These are phyloP conservation scores for Sclerotinia sclerotiorum DNA, from an alignment of 2,329 filamentous ascomycete genomes.

Conservation along the genomic window DNA sequence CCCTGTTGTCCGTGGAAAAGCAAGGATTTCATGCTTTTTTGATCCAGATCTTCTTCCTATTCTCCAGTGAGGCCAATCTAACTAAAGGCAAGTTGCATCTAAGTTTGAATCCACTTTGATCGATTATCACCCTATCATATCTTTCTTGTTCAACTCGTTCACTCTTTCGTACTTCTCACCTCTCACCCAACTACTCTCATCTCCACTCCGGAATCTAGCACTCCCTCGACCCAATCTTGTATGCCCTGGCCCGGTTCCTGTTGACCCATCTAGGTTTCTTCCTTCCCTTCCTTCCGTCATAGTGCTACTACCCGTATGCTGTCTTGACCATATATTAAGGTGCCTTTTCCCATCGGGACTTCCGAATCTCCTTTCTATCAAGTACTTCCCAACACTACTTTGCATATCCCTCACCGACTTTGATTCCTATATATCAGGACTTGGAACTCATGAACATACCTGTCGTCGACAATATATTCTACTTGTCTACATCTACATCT, in stretches of 20 bases:
- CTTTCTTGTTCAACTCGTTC: conserved; percentile 15
- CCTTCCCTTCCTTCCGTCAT: conserved; percentile 19
- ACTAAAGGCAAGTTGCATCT: conserved; percentile 21
- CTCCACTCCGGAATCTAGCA: conserved; percentile 20
- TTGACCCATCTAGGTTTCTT: conserved; percentile 15
- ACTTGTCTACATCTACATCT: conserved; percentile 16
- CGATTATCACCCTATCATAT: conserved; percentile 18
- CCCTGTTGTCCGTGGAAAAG: conserved; percentile 14
- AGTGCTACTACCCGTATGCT: conserved; percentile 18
- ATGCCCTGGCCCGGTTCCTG: conserved; percentile 15
- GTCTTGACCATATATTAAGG: conserved; percentile 19
- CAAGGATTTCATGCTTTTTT: conserved; percentile 13
- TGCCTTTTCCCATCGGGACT: not conserved
- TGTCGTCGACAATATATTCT: conserved; percentile 5
- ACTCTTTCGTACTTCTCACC: conserved; percentile 18
- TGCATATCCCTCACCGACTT: conserved; percentile 9
- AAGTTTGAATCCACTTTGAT: conserved; percentile 19
- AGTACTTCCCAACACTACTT: not conserved
- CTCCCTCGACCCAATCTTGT: conserved; percentile 18
- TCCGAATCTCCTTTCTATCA: conserved; percentile 14
- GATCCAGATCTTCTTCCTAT: conserved; percentile 17
- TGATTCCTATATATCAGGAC: conserved; percentile 9
- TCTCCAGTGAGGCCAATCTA: conserved; percentile 15
- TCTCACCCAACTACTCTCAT: conserved; percentile 18
- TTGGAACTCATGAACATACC: conserved; percentile 3